Evolutionary conservation across 352 stramenopile species (phyloP), one percentile per base, ranked within the genome.

Genomic region (Phytopythium vexans): DNA sequence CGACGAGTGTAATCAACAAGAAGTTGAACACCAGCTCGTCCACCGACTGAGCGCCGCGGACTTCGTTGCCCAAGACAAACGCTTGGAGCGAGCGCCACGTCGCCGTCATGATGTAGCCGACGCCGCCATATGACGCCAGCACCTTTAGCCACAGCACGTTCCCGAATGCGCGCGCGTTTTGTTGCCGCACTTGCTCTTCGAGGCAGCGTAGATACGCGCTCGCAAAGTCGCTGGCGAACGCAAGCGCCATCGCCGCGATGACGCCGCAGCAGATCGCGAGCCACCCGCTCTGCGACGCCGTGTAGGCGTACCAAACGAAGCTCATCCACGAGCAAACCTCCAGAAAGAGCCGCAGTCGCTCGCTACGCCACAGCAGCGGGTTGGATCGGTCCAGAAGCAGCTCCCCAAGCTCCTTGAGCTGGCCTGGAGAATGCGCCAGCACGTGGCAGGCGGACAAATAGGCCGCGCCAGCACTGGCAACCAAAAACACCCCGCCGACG

Each of bases 251-350:
- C 4, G 78, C 73, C 0, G 58, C 62, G 5, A 73, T 27, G 7
- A 74, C 74, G 38, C 81, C 81, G 8, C 54, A 64, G 5, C 54
- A 37, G 10, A 89, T 72, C 33, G 79, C 73, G 15, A 90, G 44
- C 56, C 64, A 66, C 2, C 54, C 57, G 34, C 64, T 83, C 43
- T 81, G 77, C 40, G 70, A 82, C 5, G 63, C 54, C 42, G 60
- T 83, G 63, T 90, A 93, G 49, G 83, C 79, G 46, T 72, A 87
- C 65, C 81, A 66, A 8, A 94, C 77, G 9, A 71, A 74, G 12
- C 73, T 75, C 50, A 89, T 78, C 81, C 81, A 94, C 9, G 72
- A 86, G 51, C 69, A 92, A 14, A 82, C 65, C 43, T 94, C 81
- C 6, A 93, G 47, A 31, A 92, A 73, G 36, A 86, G 62, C 16